phyloP scores from a whole-genome alignment of 1,139 yeast species.

The Zygosaccharomyces pseudobailii region DNA sequence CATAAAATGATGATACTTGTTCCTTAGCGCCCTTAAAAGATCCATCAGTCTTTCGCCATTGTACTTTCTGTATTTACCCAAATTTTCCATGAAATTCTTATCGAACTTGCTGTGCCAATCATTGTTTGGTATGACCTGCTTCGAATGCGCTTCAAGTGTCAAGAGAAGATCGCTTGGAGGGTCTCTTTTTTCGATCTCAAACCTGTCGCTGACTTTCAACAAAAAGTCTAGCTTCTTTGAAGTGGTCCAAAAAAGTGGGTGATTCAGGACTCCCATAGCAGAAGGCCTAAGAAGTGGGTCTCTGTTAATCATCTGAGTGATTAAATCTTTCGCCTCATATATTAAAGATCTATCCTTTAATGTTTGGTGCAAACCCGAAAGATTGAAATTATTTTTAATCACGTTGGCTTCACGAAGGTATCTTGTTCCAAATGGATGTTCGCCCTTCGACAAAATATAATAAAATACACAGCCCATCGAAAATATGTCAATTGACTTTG shows the following conservation, averaged over 20 bases:
- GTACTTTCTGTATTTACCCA: slow-evolving; percentile 89
- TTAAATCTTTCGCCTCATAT: slow-evolving; percentile 67
- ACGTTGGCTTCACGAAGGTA: slow-evolving; percentile 86
- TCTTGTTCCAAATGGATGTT: slow-evolving; percentile 93
- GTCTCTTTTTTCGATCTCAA: slow-evolving; percentile 82
- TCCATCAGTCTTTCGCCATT: slow-evolving; percentile 76
- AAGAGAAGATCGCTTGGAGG: slow-evolving; percentile 70
- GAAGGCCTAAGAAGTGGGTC: slow-evolving; percentile 74
- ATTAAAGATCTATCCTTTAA: slow-evolving; percentile 30
- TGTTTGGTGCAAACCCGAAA: slow-evolving; percentile 40
- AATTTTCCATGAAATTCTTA: slow-evolving; percentile 63
- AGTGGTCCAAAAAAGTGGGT: slow-evolving; percentile 86
- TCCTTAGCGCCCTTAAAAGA: slow-evolving; percentile 79
- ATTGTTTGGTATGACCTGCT: slow-evolving; percentile 49
- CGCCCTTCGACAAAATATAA: slow-evolving; percentile 76
- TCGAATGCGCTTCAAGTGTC: slow-evolving; percentile 54
- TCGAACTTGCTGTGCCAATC: slow-evolving; percentile 85
- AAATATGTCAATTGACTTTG: slow-evolving; percentile 89
- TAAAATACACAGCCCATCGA: slow-evolving; percentile 92
- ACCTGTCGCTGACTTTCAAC: slow-evolving; percentile 81
- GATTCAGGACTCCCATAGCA: slow-evolving; percentile 61
- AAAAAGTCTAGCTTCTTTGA: slow-evolving; percentile 75
- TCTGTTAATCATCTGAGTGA: slow-evolving; percentile 61
- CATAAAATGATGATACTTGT: slow-evolving; percentile 88
- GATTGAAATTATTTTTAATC: slow-evolving; percentile 60